phyloP scores from a whole-genome alignment of 2,329 filamentous ascomycete species.

The Ceratocystiopsis sp. region DNA sequence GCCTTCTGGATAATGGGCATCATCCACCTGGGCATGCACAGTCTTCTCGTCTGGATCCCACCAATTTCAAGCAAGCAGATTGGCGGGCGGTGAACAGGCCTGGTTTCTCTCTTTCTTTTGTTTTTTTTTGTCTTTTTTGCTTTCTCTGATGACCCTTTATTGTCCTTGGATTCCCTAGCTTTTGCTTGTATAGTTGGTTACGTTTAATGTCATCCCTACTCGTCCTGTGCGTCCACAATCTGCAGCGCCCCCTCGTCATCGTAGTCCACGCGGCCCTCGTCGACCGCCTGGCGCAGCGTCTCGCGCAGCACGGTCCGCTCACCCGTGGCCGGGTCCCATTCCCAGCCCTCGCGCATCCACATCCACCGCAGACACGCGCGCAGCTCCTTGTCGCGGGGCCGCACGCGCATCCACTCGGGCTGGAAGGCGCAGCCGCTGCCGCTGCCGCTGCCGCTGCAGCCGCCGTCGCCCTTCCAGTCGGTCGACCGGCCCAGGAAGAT shows the following conservation, averaged over 20 bases:
- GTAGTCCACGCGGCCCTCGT: constrained; percentile 38
- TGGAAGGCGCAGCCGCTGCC: constrained; percentile 36
- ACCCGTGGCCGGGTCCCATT: constrained; percentile 62
- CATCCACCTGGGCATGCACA: constrained; percentile 53
- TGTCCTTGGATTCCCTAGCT: not conserved
- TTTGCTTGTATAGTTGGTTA: not conserved
- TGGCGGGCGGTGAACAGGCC: constrained; percentile 22
- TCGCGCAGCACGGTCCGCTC: constrained; percentile 34
- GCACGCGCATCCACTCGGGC: constrained; percentile 80
- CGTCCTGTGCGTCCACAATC: constrained; percentile 1
- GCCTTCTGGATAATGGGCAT: constrained; percentile 71
- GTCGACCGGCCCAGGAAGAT: constrained; percentile 46
- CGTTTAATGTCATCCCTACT: not conserved
- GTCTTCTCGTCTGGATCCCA: constrained; percentile 39
- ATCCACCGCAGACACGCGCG: constrained; percentile 75
- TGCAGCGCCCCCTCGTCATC: constrained; percentile 29
- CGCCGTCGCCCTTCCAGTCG: constrained; percentile 44
- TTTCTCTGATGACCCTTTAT: not conserved
- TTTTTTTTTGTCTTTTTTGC: not conserved
- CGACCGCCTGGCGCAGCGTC: constrained; percentile 37
- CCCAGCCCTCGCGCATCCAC: constrained; percentile 76
- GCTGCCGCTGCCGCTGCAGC: constrained; percentile 13
- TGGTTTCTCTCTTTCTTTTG: not conserved
- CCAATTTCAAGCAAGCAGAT: constrained; percentile 38
- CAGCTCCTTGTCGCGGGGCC: constrained; percentile 77